phyloP scores from a whole-genome alignment of 495 filamentous ascomycete genomes.

The Aspergillus cristatus region DNA sequence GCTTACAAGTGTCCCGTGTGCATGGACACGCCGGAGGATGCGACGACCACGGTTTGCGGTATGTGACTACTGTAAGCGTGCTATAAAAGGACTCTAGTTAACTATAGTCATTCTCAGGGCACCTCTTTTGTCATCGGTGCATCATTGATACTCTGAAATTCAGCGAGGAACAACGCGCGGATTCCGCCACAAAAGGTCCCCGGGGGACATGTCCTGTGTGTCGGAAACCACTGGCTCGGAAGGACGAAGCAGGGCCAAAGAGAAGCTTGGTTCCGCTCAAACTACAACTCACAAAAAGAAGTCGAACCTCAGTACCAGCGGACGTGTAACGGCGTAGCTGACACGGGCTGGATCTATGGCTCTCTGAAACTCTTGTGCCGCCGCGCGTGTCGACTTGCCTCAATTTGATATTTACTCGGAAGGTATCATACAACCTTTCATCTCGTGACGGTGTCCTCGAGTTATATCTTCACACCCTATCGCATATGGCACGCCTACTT shows the following conservation, averaged over 20 bases:
- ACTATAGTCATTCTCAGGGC: conserved; percentile 49
- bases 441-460: too few species aligned
- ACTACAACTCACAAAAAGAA: conserved; percentile 48
- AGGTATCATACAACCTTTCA: too few species aligned
- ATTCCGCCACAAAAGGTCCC: conserved; percentile 14
- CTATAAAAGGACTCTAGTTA: conserved; percentile 1
- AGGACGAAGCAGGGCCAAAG: conserved; percentile 23
- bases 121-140: conserved; percentile 79
- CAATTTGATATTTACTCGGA: too few species aligned
- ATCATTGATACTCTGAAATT: conserved; percentile 66
- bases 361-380: too few species aligned
- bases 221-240: conserved; percentile 26
- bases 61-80: conserved; percentile 23
- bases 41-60: conserved; percentile 81
- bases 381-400: too few species aligned
- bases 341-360: too few species aligned
- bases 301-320: too few species aligned
- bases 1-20: conserved; percentile 71
- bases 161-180: conserved; percentile 34
- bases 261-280: conserved; percentile 44
- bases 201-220: conserved; percentile 40
- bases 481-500: too few species aligned
- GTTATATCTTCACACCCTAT: too few species aligned
- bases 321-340: too few species aligned
- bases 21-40: conserved; percentile 63